Evolutionary conservation across 352 stramenopile genomes (phyloP), one percentile per base, ranked within the genome.

Genomic region (Pythium coloratum): DNA sequence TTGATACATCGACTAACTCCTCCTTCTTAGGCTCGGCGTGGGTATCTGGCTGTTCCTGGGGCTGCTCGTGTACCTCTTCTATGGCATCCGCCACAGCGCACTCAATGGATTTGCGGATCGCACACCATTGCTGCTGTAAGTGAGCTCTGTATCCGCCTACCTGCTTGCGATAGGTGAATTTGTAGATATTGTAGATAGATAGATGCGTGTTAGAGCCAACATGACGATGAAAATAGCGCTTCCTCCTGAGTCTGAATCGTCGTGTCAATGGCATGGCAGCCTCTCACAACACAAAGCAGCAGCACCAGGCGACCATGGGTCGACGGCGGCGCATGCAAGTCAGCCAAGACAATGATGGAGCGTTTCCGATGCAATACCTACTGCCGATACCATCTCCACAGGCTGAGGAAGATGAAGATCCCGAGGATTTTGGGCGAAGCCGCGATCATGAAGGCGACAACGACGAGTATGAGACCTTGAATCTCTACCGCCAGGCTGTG

Each of bases 81-180:
- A 94, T 51, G 86, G 86, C 60, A 88, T 95, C 20, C 84, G 76
- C 60, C 78, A 96, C 70, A 94, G 84, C 59, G 61, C 76, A n/a
- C 68, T 95, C 36, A 75, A 69, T 32, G 66, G 59, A 46, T 66
- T 69, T 18, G 69, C 69, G 2, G 69, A 75, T 36, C 69, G 69
- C 6, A 69, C 64, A 13, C 69, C 69, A 13, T 55, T 24, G 20
- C 20, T 75, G 60, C 49, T 75, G 2, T 75, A 36, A 67, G 30
- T 40, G 8, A 28, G 46, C 46, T 53, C 46, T 32, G 9, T 16
- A 16, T 24, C 14, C 18, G 24, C 46, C 7, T 4, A 53, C 30
- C 46, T 30, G 8, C 46, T 53, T 8, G 20, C 16, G 49, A 34
- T 9, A 6, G 26, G 10, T 20, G 16, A 24, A 24, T 56, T 18